phyloP scores from a whole-genome alignment of 306 rosid species.

The Rosa chinensis region DNA sequence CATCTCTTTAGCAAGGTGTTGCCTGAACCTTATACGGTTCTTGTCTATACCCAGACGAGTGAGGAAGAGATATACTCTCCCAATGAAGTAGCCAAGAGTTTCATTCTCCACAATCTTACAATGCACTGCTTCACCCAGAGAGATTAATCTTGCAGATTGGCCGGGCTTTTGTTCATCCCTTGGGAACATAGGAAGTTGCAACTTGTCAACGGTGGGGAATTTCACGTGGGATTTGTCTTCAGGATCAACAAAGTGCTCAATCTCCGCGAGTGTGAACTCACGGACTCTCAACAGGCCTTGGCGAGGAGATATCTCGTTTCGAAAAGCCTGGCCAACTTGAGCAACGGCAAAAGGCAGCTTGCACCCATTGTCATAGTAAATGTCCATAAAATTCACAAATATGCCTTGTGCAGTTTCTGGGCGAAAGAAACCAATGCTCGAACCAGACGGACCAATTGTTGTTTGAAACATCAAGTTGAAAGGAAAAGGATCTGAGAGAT shows the following conservation, averaged over 20 bases:
- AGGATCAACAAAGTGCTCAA: slow-evolving; percentile 97
- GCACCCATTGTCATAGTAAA: slow-evolving; percentile 82
- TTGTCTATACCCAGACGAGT: slow-evolving; percentile 73
- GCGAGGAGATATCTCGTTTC: slow-evolving; percentile 99
- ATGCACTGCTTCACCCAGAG: slow-evolving; percentile 72
- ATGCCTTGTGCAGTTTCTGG: slow-evolving; percentile 98
- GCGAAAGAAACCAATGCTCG: slow-evolving; percentile 77
- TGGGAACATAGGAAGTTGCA: slow-evolving; percentile 90
- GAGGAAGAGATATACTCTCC: slow-evolving; percentile 90
- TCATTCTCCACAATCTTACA: slow-evolving; percentile 70
- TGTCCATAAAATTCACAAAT: slow-evolving; percentile 83
- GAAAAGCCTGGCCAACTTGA: slow-evolving; percentile 92
- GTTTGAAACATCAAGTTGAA: slow-evolving; percentile 93
- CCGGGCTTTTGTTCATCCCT: slow-evolving; percentile 80
- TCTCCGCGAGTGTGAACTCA: slow-evolving; percentile 91
- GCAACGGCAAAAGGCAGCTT: slow-evolving; percentile 96
- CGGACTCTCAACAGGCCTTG: slow-evolving; percentile 93
- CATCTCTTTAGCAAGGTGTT: slow-evolving; percentile 95
- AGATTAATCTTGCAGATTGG: slow-evolving; percentile 65
- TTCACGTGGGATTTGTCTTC: slow-evolving; percentile 82
- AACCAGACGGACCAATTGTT: slow-evolving; percentile 86
- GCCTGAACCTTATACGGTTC: slow-evolving; percentile 74
- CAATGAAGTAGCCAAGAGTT: slow-evolving; percentile 94
- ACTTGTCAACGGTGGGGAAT: slow-evolving; percentile 59
- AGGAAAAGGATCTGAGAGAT: slow-evolving; percentile 85